Base-by-base conservation (phyloP, 345 rosid genomes). In the Gossypium longicalyx region DNA sequence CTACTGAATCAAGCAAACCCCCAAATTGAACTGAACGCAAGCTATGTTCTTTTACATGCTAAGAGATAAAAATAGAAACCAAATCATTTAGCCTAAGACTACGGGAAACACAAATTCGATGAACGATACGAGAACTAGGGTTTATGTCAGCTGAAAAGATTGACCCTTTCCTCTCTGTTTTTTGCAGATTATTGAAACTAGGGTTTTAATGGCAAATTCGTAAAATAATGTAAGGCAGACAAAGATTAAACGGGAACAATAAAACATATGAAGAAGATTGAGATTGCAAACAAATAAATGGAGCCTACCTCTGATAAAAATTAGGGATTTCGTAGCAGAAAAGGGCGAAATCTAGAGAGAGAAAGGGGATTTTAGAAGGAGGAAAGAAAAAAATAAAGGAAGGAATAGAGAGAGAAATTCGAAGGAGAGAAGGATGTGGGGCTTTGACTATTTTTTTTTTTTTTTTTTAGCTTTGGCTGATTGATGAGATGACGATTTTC, bases 191-290 rank as follows among this genome's bases (percentile, higher is more conserved):
- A 77, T 49, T 44, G 11, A 60, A 77, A 70, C 81, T 85, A 83
- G 88, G 94, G 90, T 86, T 90, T 85, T 78, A 81, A 80, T 80
- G 79, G 80, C 73, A 80, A 81, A 81, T 78, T 75, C 77, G 84
- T 71, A 77, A 82, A 76, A 65, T 45, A 69, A 68, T 15, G 51
- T 0, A 69, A 54, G 79, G 16, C 51, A 13, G 66, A 22, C 72
- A 5, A 65, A 59, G 62, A 56, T 23, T 6, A 3, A 71, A 75
- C 43, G 63, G 70, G 71, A 74, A 23, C 20, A 70, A 15, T 6
- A 68, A 41, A 13, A 22, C 44, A 68, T 4, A 72, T 3, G 38
- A 22, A 9, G 62, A 66, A 58, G 51, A 74, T 53, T 27, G 19
- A 63, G 68, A 65, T 56, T 63, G 66, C 74, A 57, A 59, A 63